Base-by-base conservation (phyloP, 2,329 filamentous ascomycete genomes). In the Fusarium domesticum region DNA sequence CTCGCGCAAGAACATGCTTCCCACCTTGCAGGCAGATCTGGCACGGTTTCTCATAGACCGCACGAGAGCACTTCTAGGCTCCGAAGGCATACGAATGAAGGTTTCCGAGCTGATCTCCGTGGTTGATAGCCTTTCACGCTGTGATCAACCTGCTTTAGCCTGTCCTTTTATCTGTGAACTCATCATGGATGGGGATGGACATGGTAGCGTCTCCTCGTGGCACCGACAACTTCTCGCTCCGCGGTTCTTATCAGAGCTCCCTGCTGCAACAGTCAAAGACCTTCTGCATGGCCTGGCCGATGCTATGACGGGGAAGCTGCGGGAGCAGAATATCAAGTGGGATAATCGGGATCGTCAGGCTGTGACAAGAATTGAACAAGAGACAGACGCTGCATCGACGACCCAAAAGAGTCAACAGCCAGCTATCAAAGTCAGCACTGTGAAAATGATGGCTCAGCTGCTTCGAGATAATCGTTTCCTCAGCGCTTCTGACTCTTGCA, bases 401-500 rank as follows among this genome's bases (percentile, higher is more conserved):
- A 12, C 30, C 2, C 39, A 50, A 3, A 16, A 50, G 18, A 18
- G 30, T 3, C 41, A 34, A 10, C 8, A 33, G 3, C 54, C 61
- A 3, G 41, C 51, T 4, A 53, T 70, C 39, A 69, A 67, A 42
- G 54, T 69, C 5, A 64, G 61, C 1, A 69, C 65, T 0, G 54
- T 70, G 38, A 68, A 69, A 39, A 66, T 70, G 61, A 53, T 70
- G n/a, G 61, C 63, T 1, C 61, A 66, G 31, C 38, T 68, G 2
- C 50, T 70, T 2, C 51, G 63, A 10, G 51, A 57, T 3, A 62
- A 55, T 5, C 43, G 53, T 1, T 63, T 63, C 14, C 43, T 68
- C 6, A 51, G 58, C 18, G 40, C 55, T 7, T 25, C 37, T 10
- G 54, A 51, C 1, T 49, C 64, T 0, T 63, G 56, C 17, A 51